Evolutionary conservation across 208 protist species (phyloP), one percentile per base, ranked within the genome.

Genomic region (Acanthamoeba triangularis): DNA sequence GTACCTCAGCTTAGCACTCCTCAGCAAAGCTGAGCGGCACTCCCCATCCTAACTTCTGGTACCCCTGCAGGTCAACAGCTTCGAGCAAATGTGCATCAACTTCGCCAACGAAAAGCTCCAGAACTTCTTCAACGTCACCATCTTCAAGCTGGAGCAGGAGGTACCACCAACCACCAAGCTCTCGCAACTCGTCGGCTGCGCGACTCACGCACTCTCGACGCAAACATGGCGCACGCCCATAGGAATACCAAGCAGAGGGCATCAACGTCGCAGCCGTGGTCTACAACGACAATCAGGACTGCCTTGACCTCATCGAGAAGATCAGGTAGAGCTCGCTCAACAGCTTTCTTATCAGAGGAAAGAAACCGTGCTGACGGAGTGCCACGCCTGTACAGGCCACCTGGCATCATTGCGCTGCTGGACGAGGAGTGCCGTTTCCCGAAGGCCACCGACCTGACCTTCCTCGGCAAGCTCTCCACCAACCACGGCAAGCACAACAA

Each of bases 61-160:
- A 13, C 98, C 99, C 30, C 99, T 99, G 96, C 54, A 98, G 63
- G 95, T 95, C 18, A 98, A 98, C 85, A 96, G 95, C 56, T 98
- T 98, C 35, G 97, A 98, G 78, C 97, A 98, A 87, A 93, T 98
- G 30, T 98, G 97, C 88, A 98, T 98, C 63, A 98, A 88, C 87
- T 95, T 54, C 67, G 72, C 63, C 30, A 97, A 97, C 90, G 96
- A 97, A 65, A 97, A 96, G 76, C 91, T 97, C 63, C 99, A 99
- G 96, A 99, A 99, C 94, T 98, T 99, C 96, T 99, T 99, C 97
- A 99, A 99, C 97, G 98, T 99, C 95, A 98, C 99, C 96, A 99
- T 98, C 47, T 99, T 99, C 97, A 97, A 98, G 91, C 98, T 98
- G 92, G 98, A 99, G 94, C 98, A 99, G 96, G 98, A 52, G 87